Base-by-base conservation (phyloP, 2,329 filamentous ascomycete species). In the Hypoxylon sp. region DNA sequence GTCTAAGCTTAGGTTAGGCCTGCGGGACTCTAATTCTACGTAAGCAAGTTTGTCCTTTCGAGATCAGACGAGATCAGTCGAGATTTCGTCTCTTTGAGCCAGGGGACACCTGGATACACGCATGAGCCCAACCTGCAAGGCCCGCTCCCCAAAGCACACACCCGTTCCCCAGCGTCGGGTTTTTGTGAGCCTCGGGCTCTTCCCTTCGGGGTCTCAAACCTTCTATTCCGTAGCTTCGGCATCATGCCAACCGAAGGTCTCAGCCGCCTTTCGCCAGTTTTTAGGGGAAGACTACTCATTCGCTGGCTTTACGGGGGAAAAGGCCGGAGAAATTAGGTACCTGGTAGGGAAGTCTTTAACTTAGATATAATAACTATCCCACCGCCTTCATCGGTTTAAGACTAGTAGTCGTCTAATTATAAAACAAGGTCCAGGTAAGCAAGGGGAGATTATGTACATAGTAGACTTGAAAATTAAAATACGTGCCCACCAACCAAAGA, bases 101-200 rank as follows among this genome's bases (percentile, higher is more conserved):
- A 32, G 30, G 43, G 17, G 2, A 6, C 6, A 41, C 37, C 37
- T 41, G 6, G 37, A 41, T 3, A 7, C 4, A 19, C 2, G 11
- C 17, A 13, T 20, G 10, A 15, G 15, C 22, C 41, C 41, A 20
- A 46, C 41, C 19, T 7, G 10, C 11, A 7, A 7, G 20, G n/a
- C 43, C 43, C 43, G 13, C 43, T 46, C 13, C n/a, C n/a, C 20
- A 8, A 20, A 13, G 13, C 37, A 57, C 41, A 51, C 46, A 39
- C 56, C 44, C 48, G 56, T 57, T 32, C 64, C 64, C 52, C 50
- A 46, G 26, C 58, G 19, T 56, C 54, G 64, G 56, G 56, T 48
- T 55, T 43, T 13, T 60, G 7, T 37, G 46, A 34, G 50, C 41
- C 43, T 59, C 59, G 50, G 59, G 43, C 17, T 43, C 20, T 4